These are phyloP conservation scores for Leccinum aurantiacum DNA, from an alignment of 768 basidiomycete species.

Conservation along the genomic window DNA sequence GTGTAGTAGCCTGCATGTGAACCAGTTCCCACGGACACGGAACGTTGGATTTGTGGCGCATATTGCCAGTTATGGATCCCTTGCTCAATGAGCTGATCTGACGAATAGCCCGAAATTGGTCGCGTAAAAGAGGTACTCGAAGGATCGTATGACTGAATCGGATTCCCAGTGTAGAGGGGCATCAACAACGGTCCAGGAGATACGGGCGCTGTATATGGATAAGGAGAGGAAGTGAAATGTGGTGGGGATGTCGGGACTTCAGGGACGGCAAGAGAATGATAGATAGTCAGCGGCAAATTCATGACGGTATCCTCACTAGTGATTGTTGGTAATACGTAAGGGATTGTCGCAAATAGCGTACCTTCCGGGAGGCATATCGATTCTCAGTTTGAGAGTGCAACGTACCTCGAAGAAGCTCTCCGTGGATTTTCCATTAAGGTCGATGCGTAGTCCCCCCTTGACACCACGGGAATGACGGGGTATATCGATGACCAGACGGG, in stretches of 20 bases:
- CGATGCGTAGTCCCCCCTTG: slow-evolving; percentile 59
- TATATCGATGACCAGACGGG: slow-evolving; percentile 78
- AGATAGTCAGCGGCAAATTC: slow-evolving; percentile 60
- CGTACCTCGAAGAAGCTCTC: slow-evolving; percentile 69
- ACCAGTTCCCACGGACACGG: slow-evolving; percentile 50
- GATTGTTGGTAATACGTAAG: slow-evolving; percentile 10
- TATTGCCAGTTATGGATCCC: slow-evolving; percentile 29
- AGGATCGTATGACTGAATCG: slow-evolving; percentile 11
- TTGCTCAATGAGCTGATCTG: slow-evolving; percentile 9
- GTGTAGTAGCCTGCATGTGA: slow-evolving; percentile 32
- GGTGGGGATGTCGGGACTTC: slow-evolving; percentile 33
- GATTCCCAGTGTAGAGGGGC: slow-evolving; percentile 10
- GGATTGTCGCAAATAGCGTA: slow-evolving; percentile 33
- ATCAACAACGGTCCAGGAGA: slow-evolving; percentile 18
- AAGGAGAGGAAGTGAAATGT: slow-evolving; percentile 13
- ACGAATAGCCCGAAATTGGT: slow-evolving; percentile 4
- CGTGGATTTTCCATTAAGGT: slow-evolving; percentile 43
- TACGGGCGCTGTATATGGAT: slow-evolving; percentile 19
- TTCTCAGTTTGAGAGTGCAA: slow-evolving; percentile 59
- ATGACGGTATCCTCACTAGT: slow-evolving; percentile 69
- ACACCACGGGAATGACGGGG: slow-evolving; percentile 65
- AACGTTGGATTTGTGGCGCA: slow-evolving; percentile 43
- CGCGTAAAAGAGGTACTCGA: slow-evolving; percentile 9
- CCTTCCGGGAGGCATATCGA: slow-evolving; percentile 70
- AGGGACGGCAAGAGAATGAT: slow-evolving; percentile 63